A percentile compares a stretch with the other conserved stretches of the same genome.
phyloP scores from a whole-genome alignment of 108 stramenopile species.

The Pseudonitzschia pungens region DNA sequence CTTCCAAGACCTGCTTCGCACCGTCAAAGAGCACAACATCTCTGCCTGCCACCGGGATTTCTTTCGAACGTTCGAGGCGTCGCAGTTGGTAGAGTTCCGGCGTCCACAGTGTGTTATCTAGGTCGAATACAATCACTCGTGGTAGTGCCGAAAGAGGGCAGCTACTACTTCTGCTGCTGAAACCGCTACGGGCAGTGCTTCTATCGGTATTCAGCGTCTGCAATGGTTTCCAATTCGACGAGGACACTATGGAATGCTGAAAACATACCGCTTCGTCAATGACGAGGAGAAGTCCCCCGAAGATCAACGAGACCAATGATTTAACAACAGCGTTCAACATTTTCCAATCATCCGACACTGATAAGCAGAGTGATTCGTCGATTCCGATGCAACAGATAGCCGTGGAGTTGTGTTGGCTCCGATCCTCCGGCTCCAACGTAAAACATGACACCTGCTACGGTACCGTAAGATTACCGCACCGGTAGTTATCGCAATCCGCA shows the following conservation, averaged over 20 bases:
- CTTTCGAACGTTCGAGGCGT: conserved; percentile 40
- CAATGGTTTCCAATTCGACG: too few relatives aligned
- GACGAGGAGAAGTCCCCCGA: neutral
- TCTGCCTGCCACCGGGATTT: conserved; percentile 50
- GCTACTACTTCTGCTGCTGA: neutral
- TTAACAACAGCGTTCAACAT: neutral
- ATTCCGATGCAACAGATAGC: too few relatives aligned
- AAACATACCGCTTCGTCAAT: neutral
- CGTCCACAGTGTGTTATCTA: conserved; percentile 59
- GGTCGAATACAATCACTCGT: conserved; percentile 51
- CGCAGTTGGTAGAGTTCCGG: conserved; percentile 80
- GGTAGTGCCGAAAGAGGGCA: conserved; percentile 18
- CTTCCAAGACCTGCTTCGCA: conserved; percentile 45
- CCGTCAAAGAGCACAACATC: conserved; percentile 69
- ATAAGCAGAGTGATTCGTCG: too few relatives aligned
- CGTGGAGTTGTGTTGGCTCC: too few relatives aligned
- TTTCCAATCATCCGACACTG: too few relatives aligned
- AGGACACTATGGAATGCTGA: neutral
- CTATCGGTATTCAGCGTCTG: too few relatives aligned
- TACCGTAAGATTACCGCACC: too few relatives aligned
- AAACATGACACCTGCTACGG: too few relatives aligned
- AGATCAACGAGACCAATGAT: neutral
- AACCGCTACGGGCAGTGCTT: neutral
- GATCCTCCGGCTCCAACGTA: too few relatives aligned
- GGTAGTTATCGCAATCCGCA: too few relatives aligned